Conservation (phyloP, 768 basidiomycete species). For the Pleurotus djamor region DNA sequence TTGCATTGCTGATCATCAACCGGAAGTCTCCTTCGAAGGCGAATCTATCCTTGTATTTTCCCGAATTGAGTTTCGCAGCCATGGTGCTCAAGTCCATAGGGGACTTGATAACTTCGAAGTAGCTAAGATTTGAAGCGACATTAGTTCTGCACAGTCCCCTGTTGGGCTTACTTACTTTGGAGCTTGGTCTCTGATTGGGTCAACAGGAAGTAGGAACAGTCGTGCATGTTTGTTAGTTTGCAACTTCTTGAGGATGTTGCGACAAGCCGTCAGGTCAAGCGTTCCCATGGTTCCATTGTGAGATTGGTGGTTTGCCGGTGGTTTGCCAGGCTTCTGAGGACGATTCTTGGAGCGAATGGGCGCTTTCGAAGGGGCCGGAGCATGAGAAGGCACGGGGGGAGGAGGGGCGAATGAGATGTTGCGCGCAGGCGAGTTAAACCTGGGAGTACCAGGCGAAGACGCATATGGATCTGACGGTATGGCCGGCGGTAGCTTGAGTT, state of each 20-base stretch:
- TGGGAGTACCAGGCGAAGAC: slow-evolving; percentile 10
- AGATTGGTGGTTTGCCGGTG: slow-evolving; percentile 52
- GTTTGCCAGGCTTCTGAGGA: slow-evolving; percentile 26
- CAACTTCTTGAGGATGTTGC: slow-evolving; percentile 79
- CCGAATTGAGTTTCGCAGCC: slow-evolving; percentile 80
- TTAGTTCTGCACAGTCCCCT: not conserved
- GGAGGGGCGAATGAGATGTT: slow-evolving; percentile 35
- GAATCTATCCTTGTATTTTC: slow-evolving; percentile 82
- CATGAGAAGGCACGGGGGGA: slow-evolving; percentile 18
- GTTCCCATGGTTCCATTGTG: slow-evolving; percentile 75
- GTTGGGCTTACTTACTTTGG: slow-evolving; percentile 55
- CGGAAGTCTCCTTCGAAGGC: slow-evolving; percentile 85
- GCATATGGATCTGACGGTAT: slow-evolving; percentile 14
- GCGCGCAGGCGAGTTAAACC: slow-evolving; percentile 22
- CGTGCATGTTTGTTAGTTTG: slow-evolving; percentile 68
- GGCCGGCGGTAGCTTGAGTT: slow-evolving; percentile 54
- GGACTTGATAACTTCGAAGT: slow-evolving; percentile 85
- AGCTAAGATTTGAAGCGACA: slow-evolving; percentile 43
- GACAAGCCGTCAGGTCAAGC: slow-evolving; percentile 73
- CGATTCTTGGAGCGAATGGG: slow-evolving; percentile 22
- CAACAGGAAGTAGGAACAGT: slow-evolving; percentile 88
- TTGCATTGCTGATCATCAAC: slow-evolving; percentile 86
- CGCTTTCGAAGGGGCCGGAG: slow-evolving; percentile 16
- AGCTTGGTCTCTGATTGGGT: slow-evolving; percentile 89
- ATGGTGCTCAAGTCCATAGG: slow-evolving; percentile 97